Evolutionary conservation across 2,329 filamentous ascomycete species (phyloP).

Genomic region (Penicillium paneum): DNA sequence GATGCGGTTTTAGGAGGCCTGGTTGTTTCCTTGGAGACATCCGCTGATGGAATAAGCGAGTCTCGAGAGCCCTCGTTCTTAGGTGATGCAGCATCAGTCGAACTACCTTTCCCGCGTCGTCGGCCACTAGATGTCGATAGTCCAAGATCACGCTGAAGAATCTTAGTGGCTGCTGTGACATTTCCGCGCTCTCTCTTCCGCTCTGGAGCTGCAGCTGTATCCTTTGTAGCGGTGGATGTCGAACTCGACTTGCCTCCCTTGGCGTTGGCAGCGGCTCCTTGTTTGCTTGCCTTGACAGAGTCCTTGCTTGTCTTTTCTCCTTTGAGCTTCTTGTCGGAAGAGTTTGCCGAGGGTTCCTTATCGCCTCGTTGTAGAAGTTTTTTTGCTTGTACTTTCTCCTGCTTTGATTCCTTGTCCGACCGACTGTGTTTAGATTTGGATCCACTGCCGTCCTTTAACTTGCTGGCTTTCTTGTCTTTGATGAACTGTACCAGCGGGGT

Average conservation of each 20-base stretch:
- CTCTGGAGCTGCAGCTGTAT: conserved; percentile 37
- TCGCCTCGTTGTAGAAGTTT: conserved; percentile 42
- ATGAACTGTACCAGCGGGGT: conserved; percentile 89
- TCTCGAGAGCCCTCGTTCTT: conserved; percentile 24
- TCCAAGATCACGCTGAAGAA: conserved; percentile 62
- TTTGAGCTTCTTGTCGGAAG: conserved; percentile 38
- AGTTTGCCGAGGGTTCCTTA: conserved; percentile 28
- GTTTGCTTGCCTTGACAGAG: conserved; percentile 55
- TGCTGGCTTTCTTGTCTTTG: conserved; percentile 85
- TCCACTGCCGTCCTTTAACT: conserved; percentile 60
- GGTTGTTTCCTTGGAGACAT: conserved; percentile 19
- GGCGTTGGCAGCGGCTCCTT: conserved; percentile 27
- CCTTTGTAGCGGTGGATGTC: conserved; percentile 28
- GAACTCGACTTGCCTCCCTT: conserved; percentile 37
- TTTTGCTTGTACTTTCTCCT: conserved; percentile 42
- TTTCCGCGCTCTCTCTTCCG: conserved; percentile 55
- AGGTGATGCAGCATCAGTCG: conserved; percentile 24
- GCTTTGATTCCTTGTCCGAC: conserved; percentile 40
- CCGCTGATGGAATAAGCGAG: conserved; percentile 6
- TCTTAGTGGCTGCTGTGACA: conserved; percentile 53
- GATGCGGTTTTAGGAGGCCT: conserved; percentile 20
- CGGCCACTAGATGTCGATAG: conserved; percentile 48
- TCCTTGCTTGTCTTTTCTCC: conserved; percentile 62
- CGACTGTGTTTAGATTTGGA: conserved; percentile 42
- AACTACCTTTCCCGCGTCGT: conserved; percentile 34